phyloP scores from a whole-genome alignment of 2,329 filamentous ascomycete species.

The Talaromyces sp. region DNA sequence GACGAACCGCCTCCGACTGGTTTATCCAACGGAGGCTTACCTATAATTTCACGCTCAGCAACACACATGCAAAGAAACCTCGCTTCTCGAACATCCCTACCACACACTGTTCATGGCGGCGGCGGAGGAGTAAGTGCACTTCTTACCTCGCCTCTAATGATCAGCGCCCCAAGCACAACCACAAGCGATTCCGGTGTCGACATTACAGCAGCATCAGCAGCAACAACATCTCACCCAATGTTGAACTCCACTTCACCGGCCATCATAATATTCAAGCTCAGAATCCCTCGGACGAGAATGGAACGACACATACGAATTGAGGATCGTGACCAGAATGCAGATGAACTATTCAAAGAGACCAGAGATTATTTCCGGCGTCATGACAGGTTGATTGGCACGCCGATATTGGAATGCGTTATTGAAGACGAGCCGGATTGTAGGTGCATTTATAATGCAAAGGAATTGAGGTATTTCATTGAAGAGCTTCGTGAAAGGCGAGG shows the following conservation, averaged over 20 bases:
- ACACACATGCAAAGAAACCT: background rate
- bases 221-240: background rate
- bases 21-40: background rate
- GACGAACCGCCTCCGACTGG: background rate
- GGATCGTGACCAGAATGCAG: slow-evolving; percentile 2
- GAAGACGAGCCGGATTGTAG: slow-evolving; percentile 9
- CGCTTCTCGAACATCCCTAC: background rate
- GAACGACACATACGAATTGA: slow-evolving; percentile 8
- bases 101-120: background rate
- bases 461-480: slow-evolving; percentile 8
- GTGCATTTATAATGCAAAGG: slow-evolving; percentile 14
- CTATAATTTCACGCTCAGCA: background rate
- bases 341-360: slow-evolving; percentile 8
- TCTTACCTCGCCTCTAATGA: background rate
- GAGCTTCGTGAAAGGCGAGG: slow-evolving; percentile 8
- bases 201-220: background rate
- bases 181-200: slow-evolving; percentile 9
- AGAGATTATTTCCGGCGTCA: slow-evolving; percentile 11
- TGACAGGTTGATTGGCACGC: slow-evolving; percentile 1
- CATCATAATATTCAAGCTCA: slow-evolving; percentile 6
- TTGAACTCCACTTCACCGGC: background rate
- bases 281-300: slow-evolving; percentile 7
- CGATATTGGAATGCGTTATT: slow-evolving; percentile 7
- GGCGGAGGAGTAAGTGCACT: background rate
- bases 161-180: background rate